These are phyloP conservation scores for Papiliotrema flavescens DNA, from an alignment of 1,284 basidiomycete species.

Conservation along the genomic window DNA sequence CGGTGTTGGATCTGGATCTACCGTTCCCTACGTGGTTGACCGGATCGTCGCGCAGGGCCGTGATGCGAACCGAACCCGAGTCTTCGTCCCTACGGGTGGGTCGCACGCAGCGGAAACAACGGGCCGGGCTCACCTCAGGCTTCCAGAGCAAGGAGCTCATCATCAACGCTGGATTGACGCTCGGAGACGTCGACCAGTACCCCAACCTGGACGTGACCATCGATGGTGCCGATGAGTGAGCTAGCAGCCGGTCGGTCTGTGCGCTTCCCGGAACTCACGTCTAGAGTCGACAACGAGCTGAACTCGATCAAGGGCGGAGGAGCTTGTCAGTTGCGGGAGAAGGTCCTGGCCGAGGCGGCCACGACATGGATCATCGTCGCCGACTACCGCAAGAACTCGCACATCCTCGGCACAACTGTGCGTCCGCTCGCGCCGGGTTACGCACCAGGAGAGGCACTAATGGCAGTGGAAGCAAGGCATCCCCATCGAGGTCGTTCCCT, in stretches of 20 bases:
- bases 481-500: conserved; percentile 93
- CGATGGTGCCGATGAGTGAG: conserved; percentile 95
- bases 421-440: conserved; percentile 34
- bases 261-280: background rate
- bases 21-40: conserved; percentile 96
- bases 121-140: conserved; percentile 54
- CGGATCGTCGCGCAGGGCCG: conserved; percentile 82
- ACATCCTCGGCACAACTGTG: conserved; percentile 76
- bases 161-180: conserved; percentile 68
- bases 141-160: conserved; percentile 97
- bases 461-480: conserved; percentile 79
- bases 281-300: conserved; percentile 76
- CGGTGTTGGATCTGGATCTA: conserved; percentile 90
- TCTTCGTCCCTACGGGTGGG: conserved; percentile 85
- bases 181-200: conserved; percentile 92
- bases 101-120: conserved; percentile 1
- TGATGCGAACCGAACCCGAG: conserved; percentile 69
- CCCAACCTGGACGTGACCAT: conserved; percentile 89
- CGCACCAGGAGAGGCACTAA: background rate
- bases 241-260: conserved; percentile 9
- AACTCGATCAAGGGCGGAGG: conserved; percentile 99
- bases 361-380: conserved; percentile 91
- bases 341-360: conserved; percentile 96
- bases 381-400: conserved; percentile 89
- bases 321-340: conserved; percentile 94